Base-by-base conservation (phyloP, 2,329 filamentous ascomycete species). In the Colletotrichum sp. region DNA sequence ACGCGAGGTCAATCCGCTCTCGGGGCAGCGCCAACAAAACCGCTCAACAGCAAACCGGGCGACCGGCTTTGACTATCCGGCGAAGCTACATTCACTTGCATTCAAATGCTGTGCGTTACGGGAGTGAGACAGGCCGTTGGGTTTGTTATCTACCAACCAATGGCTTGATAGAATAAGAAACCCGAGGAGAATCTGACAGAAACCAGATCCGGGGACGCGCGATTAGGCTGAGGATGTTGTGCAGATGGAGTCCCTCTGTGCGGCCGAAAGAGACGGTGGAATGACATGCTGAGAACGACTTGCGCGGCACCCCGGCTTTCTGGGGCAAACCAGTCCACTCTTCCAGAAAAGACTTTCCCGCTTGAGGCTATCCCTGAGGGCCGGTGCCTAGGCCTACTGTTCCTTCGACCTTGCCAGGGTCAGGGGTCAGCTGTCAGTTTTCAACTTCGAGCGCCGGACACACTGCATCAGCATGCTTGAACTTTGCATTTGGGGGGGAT, bases 181-280 rank as follows among this genome's bases (percentile, higher is more conserved):
- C 24, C 36, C 34, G n/a, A 70, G n/a, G 52, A 26, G n/a, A 64
- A 64, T 62, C 55, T 64, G 58, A 56, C 66, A 61, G 68, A 62
- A 52, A 38, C 34, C 24, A 71, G 58, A 68, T 64, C 58, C 64
- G 48, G 70, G 65, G 58, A 62, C 58, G 56, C 36, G 30, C 38
- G 66, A 66, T 56, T 69, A 64, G 64, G 58, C 62, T 62, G 64
- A 52, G 58, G 64, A 73, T 75, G 70, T 75, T 73, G 73, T 75
- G 70, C 73, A 75, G 73, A 73, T 69, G 70, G 43, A 52, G 32
- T 30, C 18, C 58, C 55, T 67, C 64, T 73, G 43, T 60, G 55
- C 66, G 55, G 55, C 36, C 68, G 34, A 68, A n/a, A 43, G 30
- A 26, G 38, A 48, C 43, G 24, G 28, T 38, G 58, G 56, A 38